Conservation (phyloP, 2,329 filamentous ascomycete species). For the Gyromitra esculenta region DNA sequence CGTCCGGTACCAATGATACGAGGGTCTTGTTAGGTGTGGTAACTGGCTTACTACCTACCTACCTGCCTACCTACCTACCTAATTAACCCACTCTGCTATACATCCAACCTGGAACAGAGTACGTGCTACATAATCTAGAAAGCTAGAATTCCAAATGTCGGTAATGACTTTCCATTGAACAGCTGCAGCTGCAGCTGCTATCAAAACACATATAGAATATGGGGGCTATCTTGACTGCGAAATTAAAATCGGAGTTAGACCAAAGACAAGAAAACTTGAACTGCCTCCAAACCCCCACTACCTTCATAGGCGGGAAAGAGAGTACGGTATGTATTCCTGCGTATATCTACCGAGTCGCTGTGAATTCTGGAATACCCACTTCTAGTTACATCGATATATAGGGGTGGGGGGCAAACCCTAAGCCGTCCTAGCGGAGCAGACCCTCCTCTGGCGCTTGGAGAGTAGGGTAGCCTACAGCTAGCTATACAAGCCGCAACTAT, state of each 20-base stretch:
- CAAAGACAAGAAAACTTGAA: neutral
- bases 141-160: neutral
- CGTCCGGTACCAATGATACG: neutral
- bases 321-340: neutral
- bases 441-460: neutral
- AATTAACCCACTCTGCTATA: neutral
- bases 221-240: neutral
- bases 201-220: neutral
- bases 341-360: neutral
- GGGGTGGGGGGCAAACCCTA: neutral
- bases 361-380: neutral
- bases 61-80: neutral
- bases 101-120: neutral
- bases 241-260: neutral
- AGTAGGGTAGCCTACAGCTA: neutral
- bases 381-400: neutral
- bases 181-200: neutral
- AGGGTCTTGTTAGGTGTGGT: neutral
- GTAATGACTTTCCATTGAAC: neutral
- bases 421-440: neutral
- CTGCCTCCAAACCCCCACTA: neutral
- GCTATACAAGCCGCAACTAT: neutral
- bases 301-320: neutral
- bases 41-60: constrained; percentile 1
- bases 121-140: neutral